Conservation (phyloP, 306 rosid species). For the Leucaena leucocephala region DNA sequence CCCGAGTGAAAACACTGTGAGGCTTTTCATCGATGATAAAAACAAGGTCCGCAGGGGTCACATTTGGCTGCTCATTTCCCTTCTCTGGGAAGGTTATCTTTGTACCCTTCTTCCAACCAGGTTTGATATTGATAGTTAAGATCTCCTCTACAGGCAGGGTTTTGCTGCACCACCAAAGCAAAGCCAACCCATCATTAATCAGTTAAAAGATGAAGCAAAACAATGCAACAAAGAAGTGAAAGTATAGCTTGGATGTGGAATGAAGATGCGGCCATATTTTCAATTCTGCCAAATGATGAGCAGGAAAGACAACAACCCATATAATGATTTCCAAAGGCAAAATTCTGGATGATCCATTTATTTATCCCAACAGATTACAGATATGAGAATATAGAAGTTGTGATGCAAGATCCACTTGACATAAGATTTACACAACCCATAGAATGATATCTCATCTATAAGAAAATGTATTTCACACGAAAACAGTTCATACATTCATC, state of each 20-base stretch:
- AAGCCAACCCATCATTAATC: neutral
- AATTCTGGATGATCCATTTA: neutral
- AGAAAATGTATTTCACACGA: neutral
- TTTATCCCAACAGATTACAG: neutral
- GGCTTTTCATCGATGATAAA: slow-evolving; percentile 60
- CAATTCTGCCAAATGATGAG: neutral
- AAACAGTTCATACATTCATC: slow-evolving; percentile 5
- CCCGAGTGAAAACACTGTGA: slow-evolving; percentile 51
- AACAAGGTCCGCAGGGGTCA: slow-evolving; percentile 53
- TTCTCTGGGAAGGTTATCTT: slow-evolving; percentile 69
- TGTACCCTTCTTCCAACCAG: slow-evolving; percentile 77
- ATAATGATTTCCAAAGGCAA: neutral
- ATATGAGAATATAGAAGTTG: neutral
- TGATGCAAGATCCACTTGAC: neutral
- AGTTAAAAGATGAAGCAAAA: neutral
- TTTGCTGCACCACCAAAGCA: slow-evolving; percentile 43
- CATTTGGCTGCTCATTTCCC: slow-evolving; percentile 58
- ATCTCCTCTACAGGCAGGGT: slow-evolving; percentile 58
- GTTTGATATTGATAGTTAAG: slow-evolving; percentile 57
- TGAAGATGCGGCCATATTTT: slow-evolving; percentile 4
- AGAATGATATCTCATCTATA: neutral
- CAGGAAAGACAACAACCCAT: neutral
- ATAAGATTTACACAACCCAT: neutral
- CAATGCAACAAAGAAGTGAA: neutral
- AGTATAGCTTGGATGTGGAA: neutral